phyloP scores from a whole-genome alignment of 139 green algal genomes.

The Haematococcus sp. region DNA sequence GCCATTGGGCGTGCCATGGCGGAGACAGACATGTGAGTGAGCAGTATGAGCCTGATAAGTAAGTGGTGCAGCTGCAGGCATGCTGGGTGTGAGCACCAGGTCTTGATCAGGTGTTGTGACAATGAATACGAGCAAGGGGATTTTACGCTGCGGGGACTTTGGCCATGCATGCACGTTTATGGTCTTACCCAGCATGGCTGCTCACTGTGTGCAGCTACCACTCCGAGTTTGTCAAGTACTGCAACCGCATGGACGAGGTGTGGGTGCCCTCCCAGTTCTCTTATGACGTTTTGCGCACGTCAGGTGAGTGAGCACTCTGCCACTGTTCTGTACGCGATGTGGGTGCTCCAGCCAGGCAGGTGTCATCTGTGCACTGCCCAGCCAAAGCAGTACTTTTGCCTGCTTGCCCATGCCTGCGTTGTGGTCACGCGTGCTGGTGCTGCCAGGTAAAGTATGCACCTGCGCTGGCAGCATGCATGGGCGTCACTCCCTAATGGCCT shows the following conservation, averaged over 20 bases:
- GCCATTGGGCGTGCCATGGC: conserved; percentile 22
- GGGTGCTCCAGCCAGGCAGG: neutral
- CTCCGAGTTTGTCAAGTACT: conserved; percentile 14
- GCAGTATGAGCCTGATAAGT: neutral
- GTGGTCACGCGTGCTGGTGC: too few relatives aligned
- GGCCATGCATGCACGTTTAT: too few relatives aligned
- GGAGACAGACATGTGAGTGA: conserved; percentile 25
- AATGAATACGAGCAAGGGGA: neutral
- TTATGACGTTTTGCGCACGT: neutral
- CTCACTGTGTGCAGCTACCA: neutral
- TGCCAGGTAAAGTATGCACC: neutral
- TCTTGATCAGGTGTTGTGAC: neutral
- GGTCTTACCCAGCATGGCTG: neutral
- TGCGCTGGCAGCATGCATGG: neutral
- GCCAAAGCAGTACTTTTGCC: neutral
- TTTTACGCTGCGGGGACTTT: neutral
- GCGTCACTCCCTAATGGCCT: neutral
- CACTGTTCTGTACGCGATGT: too few relatives aligned
- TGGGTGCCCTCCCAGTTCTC: conserved; percentile 25
- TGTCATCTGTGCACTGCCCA: neutral
- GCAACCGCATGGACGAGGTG: conserved; percentile 24
- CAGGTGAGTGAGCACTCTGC: conserved; percentile 5
- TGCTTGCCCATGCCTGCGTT: too few relatives aligned
- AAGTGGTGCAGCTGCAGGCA: neutral
- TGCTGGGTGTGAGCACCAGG: neutral